Evolutionary conservation across 305 asterid species (phyloP).

Genomic region (Fraxinus latifolia): DNA sequence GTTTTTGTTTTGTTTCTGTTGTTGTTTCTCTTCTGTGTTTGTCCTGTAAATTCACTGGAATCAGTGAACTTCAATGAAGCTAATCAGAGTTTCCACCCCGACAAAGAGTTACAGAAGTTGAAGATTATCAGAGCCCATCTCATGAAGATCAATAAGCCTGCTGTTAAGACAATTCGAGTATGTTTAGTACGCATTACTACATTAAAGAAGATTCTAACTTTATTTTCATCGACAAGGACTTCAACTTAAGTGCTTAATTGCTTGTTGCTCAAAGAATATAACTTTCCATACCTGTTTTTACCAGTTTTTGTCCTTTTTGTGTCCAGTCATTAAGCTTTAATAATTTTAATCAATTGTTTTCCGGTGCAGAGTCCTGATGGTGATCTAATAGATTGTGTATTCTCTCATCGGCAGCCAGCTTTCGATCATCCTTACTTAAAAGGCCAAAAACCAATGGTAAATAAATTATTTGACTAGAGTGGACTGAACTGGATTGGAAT

Average conservation of each 20-base stretch:
- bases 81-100: slow-evolving; percentile 50
- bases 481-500: neutral
- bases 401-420: slow-evolving; percentile 50
- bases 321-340: neutral
- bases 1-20: slow-evolving; percentile 41
- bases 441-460: slow-evolving; percentile 54
- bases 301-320: neutral
- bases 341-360: neutral
- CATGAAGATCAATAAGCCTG: slow-evolving; percentile 64
- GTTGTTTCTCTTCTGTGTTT: slow-evolving; percentile 39
- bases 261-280: neutral
- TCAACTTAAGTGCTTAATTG: neutral
- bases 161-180: slow-evolving; percentile 71
- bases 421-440: slow-evolving; percentile 55
- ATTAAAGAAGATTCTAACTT: neutral
- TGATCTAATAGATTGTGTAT: slow-evolving; percentile 52
- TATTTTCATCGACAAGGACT: neutral
- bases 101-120: slow-evolving; percentile 41
- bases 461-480: neutral
- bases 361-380: slow-evolving; percentile 56
- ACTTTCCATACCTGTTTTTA: slow-evolving; percentile 15
- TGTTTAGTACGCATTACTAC: neutral
- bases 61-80: slow-evolving; percentile 35
- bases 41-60: slow-evolving; percentile 33
- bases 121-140: slow-evolving; percentile 53